Percentiles rank a stretch among this genome's conserved stretches.
Evolutionary conservation across 1,284 basidiomycete genomes (phyloP).

Genomic region (Stereum hirsutum): DNA sequence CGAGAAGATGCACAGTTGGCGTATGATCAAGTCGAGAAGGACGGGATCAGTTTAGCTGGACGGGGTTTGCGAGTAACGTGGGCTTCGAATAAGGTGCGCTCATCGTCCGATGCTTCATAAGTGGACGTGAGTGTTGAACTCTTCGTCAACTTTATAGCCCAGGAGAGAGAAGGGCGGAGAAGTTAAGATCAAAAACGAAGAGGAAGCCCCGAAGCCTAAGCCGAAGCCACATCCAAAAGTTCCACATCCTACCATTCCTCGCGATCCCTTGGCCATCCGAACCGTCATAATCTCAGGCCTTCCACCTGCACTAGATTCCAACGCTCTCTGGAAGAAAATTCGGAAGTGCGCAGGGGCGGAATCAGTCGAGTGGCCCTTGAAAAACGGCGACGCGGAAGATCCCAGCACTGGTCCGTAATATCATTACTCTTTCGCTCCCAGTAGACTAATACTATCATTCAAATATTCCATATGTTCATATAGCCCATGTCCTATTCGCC

Average conservation of each 20-base stretch:
- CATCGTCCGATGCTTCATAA: not conserved
- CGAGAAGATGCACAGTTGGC: conserved; percentile 83
- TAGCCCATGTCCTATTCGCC: conserved; percentile 73
- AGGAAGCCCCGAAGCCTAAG: conserved; percentile 19
- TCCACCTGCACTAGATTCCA: conserved; percentile 60
- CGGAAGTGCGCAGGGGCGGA: conserved; percentile 70
- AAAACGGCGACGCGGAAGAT: conserved; percentile 35
- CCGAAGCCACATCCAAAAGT: conserved; percentile 25
- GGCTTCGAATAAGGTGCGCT: conserved; percentile 69
- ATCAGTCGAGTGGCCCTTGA: conserved; percentile 62
- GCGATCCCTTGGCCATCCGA: conserved; percentile 72
- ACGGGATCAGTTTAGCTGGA: conserved; percentile 50
- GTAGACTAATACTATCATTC: no score
- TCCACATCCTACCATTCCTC: conserved; percentile 25
- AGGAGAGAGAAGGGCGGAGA: conserved; percentile 25
- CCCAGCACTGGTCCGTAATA: conserved; percentile 22
- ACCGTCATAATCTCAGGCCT: conserved; percentile 77
- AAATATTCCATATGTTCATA: conserved; percentile 12
- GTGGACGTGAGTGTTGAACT: not conserved
- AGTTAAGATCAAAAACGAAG: conserved; percentile 6
- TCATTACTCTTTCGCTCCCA: not conserved
- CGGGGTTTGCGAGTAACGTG: conserved; percentile 69
- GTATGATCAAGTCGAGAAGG: conserved; percentile 48
- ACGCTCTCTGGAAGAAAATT: conserved; percentile 82
- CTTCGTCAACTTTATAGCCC: conserved; percentile 10